Evolutionary conservation across 2,329 filamentous ascomycete species (phyloP), one percentile per base, ranked within the genome.

Genomic region (Neobulgaria alba): DNA sequence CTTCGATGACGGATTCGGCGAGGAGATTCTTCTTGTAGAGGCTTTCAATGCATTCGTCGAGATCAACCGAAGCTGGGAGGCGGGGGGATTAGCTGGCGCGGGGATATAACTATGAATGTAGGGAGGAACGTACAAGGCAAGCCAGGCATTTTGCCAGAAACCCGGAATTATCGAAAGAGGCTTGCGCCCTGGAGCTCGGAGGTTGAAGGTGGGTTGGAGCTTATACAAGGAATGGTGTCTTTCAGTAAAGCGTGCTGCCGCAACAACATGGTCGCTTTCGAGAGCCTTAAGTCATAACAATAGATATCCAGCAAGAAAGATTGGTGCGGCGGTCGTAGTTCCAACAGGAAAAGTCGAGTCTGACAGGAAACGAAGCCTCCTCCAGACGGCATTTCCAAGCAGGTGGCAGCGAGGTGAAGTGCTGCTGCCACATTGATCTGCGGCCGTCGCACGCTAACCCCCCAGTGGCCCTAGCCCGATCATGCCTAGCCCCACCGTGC

Each of bases 21-120:
- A 98, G 78, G 45, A 98, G 77, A 64, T 96, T 92, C 63, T 95
- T 95, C 61, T 92, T 90, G 68, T 96, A 96, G 39, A 98, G 77
- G 53, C 90, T 84, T 62, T 86, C 80, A 67, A 98, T 96, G 68
- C 92, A 98, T 75, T 96, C 88, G 70, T 98, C 92, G 58, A 98
- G 79, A 65, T 98, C 90, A 67, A 98, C 89, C 66, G 87, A 95
- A 56, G 85, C 89, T 94, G 20, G 23, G 32, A 37, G 17, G 40
- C 33, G 21, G 40, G n/a, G n/a, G 33, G 36, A 29, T 48, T 19
- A 46, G 41, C 29, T 14, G 38, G n/a, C 33, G 31, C 26, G 31
- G 23, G 8, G 5, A 18, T 12, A 21, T 14, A 29, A 21, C 10
- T 38, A 34, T 14, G 29, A 38, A 30, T 46, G 30, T 35, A 19